A percentile compares a stretch with the other conserved stretches of the same genome.
Evolutionary conservation across 1,284 basidiomycete genomes (phyloP).

Genomic region (Rhodotorula sp.): DNA sequence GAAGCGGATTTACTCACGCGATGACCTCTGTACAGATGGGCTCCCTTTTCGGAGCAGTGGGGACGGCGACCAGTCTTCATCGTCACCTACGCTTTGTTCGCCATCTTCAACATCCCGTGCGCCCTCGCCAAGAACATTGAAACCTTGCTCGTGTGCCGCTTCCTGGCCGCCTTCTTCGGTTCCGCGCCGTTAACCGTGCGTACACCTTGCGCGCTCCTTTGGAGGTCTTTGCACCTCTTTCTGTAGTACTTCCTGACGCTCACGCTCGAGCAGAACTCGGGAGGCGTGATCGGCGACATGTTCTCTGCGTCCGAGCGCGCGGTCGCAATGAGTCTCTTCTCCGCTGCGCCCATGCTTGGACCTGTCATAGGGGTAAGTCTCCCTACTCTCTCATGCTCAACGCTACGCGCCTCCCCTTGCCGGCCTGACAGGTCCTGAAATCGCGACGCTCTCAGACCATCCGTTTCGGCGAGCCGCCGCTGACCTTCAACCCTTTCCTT

Average conservation of each 20-base stretch:
- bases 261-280: conserved; percentile 52
- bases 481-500: conserved; percentile 57
- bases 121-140: conserved; percentile 60
- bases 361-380: background rate
- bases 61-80: conserved; percentile 60
- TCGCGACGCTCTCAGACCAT: no score
- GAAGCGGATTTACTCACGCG: background rate
- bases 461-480: background rate
- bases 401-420: no score
- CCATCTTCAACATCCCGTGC: conserved; percentile 63
- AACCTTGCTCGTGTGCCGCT: conserved; percentile 59
- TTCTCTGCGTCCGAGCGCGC: conserved; percentile 33
- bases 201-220: no score
- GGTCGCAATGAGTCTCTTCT: conserved; percentile 32
- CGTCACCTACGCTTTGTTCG: conserved; percentile 59
- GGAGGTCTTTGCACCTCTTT: no score
- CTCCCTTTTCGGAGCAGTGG: conserved; percentile 63
- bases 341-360: conserved; percentile 43
- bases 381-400: no score
- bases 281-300: conserved; percentile 61
- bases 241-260: no score
- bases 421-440: no score
- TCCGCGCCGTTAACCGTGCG: conserved; percentile 56
- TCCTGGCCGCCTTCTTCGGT: conserved; percentile 62
- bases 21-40: conserved; percentile 50